Evolutionary conservation across 345 rosid genomes (phyloP), one percentile per base, ranked within the genome.

Genomic region (Firmiana major): DNA sequence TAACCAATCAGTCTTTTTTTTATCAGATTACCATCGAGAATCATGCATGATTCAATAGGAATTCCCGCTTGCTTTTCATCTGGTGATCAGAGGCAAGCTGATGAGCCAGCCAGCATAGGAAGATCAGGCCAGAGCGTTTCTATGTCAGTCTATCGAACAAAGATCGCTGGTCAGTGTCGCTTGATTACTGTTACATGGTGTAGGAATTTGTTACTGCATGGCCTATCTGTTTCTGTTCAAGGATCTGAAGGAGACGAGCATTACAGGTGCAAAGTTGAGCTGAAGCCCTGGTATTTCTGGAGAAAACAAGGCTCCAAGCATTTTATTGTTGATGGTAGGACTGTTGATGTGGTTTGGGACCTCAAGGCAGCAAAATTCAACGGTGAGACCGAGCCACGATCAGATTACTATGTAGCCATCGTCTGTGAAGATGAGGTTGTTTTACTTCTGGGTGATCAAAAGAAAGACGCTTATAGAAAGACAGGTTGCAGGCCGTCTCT

Each of bases 261-360:
- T 40, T 53, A 76, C 17, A 74, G 67, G 36, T 85, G 88, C 83
- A 87, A 86, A 62, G 63, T 86, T 17, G 90, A 89, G 51, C 79
- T 86, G 22, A 90, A 88, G 81, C 89, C 90, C 15, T 90, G 93
- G 93, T 78, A 77, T 71, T 90, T 90, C 63, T 85, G 89, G 91
- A 85, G 85, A 74, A 88, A 85, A 81, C 90, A 88, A 78, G 93
- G 93, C 1, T 84, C 83, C 58, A 88, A 86, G 80, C 83, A 77
- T 49, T 86, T 90, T 55, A 7, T 28, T 5, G 81, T 87, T 2
- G 88, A 86, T 26, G 89, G 87, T 5, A 76, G 40, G 36, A 43
- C 59, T 2, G 84, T 86, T 24, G 83, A 78, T 62, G 85, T 87
- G 5, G 86, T 82, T 19, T 88, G 93, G 91, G 93, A 88, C 79